These are phyloP conservation scores for Nannizzia gypsea DNA, from an alignment of 2,329 filamentous ascomycete genomes.

Conservation along the genomic window DNA sequence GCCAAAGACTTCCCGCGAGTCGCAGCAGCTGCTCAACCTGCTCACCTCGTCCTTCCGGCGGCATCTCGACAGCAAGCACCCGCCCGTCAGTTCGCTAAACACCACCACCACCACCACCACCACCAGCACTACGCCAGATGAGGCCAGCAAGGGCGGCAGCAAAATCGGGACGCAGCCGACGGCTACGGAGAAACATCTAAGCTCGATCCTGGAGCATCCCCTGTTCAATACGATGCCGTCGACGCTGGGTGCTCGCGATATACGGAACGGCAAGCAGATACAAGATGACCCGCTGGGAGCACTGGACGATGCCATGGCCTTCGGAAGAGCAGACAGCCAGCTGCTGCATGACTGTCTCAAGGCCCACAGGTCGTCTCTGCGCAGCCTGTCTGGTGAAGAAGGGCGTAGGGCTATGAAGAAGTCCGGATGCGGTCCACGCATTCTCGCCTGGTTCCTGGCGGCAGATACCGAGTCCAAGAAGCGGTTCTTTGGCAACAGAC, in stretches of 20 bases:
- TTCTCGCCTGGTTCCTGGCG: conserved; percentile 32
- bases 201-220: conserved; percentile 30
- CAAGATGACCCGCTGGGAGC: conserved; percentile 23
- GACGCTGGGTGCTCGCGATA: conserved; percentile 11
- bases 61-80: conserved; percentile 50
- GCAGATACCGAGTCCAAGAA: conserved; percentile 23
- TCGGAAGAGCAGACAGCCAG: conserved; percentile 23
- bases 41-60: conserved; percentile 53
- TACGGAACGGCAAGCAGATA: conserved; percentile 8
- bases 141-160: conserved; percentile 17
- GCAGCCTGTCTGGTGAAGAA: conserved; percentile 5
- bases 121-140: conserved; percentile 6
- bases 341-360: conserved; percentile 23
- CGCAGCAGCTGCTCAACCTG: conserved; percentile 46
- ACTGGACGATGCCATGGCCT: conserved; percentile 30
- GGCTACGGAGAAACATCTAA: conserved; percentile 28
- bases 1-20: conserved; percentile 46
- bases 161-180: not conserved
- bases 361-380: conserved; percentile 23
- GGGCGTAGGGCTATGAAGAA: conserved; percentile 23
- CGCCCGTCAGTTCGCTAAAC: conserved; percentile 18
- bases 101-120: not conserved
- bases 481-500: conserved; percentile 22
- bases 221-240: conserved; percentile 30
- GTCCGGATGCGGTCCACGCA: conserved; percentile 24